A percentile compares a stretch with the other conserved stretches of the same genome.
phyloP scores from a whole-genome alignment of 1,284 basidiomycete genomes.

The Ustilago curta region DNA sequence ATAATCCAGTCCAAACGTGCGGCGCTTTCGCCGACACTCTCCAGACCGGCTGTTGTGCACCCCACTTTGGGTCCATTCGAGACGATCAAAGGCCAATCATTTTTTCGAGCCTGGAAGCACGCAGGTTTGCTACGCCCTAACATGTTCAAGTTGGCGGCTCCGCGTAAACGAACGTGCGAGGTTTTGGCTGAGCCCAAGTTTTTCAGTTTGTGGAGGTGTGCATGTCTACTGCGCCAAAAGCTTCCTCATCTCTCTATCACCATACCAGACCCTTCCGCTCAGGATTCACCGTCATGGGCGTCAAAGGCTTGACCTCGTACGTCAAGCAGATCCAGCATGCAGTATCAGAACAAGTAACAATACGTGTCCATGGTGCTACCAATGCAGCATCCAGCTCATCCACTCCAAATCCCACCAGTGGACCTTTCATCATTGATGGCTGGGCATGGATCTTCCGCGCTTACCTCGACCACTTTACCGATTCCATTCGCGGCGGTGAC shows the following conservation, averaged over 20 bases:
- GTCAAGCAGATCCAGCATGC: slow-evolving; percentile 37
- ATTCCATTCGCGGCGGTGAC: slow-evolving; percentile 47
- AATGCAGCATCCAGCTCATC: slow-evolving; percentile 10
- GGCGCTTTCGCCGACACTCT: neutral
- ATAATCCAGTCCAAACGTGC: neutral
- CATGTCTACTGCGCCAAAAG: neutral
- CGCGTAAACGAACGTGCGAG: neutral
- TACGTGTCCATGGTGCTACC: slow-evolving; percentile 9
- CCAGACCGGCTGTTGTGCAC: neutral
- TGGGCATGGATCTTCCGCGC: slow-evolving; percentile 59
- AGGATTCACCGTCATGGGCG: slow-evolving; percentile 39
- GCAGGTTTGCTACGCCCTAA: neutral
- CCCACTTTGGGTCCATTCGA: neutral
- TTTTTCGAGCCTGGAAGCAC: neutral
- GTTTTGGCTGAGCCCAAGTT: slow-evolving; percentile 6
- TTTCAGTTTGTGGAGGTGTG: slow-evolving; percentile 6
- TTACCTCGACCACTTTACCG: slow-evolving; percentile 51
- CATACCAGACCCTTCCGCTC: neutral
- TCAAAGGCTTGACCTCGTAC: slow-evolving; percentile 54
- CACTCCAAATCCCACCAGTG: neutral
- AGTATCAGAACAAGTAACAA: slow-evolving; percentile 43
- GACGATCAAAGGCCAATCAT: neutral
- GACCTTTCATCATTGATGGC: slow-evolving; percentile 54
- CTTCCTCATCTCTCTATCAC: slow-evolving; percentile 4
- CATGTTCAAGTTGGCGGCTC: neutral